Conservation (phyloP, 192 early-diverging fungal species). For the Linnemannia zychae region DNA sequence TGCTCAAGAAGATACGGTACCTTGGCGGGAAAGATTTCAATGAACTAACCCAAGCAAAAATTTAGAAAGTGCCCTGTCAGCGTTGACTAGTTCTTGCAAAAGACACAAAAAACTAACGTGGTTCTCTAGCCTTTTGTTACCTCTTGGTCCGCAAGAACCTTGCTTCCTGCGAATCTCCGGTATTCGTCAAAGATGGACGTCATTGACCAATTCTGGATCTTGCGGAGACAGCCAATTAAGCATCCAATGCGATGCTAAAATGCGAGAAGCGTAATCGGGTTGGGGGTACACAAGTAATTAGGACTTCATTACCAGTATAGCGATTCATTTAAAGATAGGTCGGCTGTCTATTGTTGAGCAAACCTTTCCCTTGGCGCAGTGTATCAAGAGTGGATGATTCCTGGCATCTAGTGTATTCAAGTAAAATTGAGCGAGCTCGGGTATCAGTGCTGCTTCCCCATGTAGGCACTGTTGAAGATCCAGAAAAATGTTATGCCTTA, state of each 20-base stretch:
- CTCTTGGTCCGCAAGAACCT: constrained; percentile 94
- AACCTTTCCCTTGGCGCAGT: constrained; percentile 96
- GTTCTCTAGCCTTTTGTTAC: too few relatives aligned
- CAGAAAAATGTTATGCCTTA: neutral
- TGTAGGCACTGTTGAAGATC: neutral
- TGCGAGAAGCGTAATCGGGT: neutral
- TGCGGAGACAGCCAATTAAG: constrained; percentile 92
- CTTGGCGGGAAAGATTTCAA: constrained; percentile 65
- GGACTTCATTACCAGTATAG: neutral
- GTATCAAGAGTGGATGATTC: constrained; percentile 81
- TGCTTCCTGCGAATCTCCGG: constrained; percentile 91
- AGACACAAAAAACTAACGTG: neutral
- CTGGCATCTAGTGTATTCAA: constrained; percentile 42
- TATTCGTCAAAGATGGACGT: constrained; percentile 99
- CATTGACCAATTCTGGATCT: constrained; percentile 96
- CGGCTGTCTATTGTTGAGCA: neutral
- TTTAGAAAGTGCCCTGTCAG: neutral
- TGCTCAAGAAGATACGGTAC: constrained; percentile 61
- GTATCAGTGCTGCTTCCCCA: neutral
- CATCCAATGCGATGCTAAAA: constrained; percentile 91
- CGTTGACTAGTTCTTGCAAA: neutral
- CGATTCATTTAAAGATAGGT: neutral
- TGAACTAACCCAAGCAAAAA: constrained; percentile 55
- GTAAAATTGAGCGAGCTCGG: neutral
- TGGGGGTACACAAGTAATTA: neutral